A percentile compares a stretch with the other conserved stretches of the same genome.
Conservation (phyloP, 768 basidiomycete genomes). For the Candolleomyces aberdarensis region DNA sequence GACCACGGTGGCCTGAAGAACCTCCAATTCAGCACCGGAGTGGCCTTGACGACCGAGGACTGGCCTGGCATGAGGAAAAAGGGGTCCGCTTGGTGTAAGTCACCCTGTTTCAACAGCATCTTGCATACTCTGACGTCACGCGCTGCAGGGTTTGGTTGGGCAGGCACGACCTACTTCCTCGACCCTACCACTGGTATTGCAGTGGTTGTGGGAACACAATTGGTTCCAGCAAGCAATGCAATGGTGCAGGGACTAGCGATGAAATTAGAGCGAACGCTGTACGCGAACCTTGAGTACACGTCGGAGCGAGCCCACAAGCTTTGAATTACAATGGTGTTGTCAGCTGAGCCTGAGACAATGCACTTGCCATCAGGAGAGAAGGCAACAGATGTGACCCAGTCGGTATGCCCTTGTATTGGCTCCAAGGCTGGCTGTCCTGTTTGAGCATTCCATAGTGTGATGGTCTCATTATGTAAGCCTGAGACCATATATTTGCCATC, state of each 20-base stretch:
- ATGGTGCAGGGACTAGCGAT: constrained; percentile 17
- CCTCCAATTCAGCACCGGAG: constrained; percentile 18
- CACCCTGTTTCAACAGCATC: too few relatives aligned
- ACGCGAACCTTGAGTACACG: constrained; percentile 12
- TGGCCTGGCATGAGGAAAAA: constrained; percentile 19
- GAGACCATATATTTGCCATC: too few relatives aligned
- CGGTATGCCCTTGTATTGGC: too few relatives aligned
- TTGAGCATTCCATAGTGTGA: too few relatives aligned
- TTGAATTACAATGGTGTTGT: not conserved
- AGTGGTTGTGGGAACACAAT: constrained; percentile 31
- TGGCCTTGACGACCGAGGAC: constrained; percentile 17
- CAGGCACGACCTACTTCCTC: constrained; percentile 28
- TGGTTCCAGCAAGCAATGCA: constrained; percentile 22
- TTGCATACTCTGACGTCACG: too few relatives aligned
- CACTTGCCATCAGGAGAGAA: too few relatives aligned
- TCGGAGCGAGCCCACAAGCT: not conserved
- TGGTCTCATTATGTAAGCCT: too few relatives aligned
- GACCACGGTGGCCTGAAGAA: not conserved
- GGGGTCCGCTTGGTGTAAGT: constrained; percentile 18
- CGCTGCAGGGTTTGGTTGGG: too few relatives aligned
- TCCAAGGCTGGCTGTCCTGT: too few relatives aligned
- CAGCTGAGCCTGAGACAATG: too few relatives aligned
- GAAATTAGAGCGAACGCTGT: constrained; percentile 25
- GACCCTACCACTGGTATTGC: constrained; percentile 34
- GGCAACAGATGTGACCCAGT: too few relatives aligned